Percentiles rank a stretch among this genome's conserved stretches.
These are phyloP conservation scores for Schwanniomyces etchellsii DNA, from an alignment of 1,139 yeast species.

Conservation along the genomic window DNA sequence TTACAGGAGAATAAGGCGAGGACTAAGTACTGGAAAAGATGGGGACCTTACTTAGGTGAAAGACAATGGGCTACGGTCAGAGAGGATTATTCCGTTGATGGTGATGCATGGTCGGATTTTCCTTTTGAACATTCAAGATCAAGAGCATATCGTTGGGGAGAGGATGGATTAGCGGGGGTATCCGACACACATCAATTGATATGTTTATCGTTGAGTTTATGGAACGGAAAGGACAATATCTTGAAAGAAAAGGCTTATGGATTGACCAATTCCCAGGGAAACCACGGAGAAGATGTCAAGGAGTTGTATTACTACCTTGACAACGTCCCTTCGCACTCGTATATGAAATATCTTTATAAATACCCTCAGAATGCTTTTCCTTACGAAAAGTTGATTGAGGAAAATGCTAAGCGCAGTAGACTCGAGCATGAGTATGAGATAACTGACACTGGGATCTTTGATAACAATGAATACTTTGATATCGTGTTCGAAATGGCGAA, in stretches of 20 bases:
- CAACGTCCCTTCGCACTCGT: conserved; percentile 90
- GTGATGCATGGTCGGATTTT: conserved; percentile 91
- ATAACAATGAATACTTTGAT: conserved; percentile 81
- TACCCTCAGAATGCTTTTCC: conserved; percentile 87
- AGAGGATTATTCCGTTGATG: conserved; percentile 82
- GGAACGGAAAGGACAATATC: conserved; percentile 88
- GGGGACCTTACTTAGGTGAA: conserved; percentile 93
- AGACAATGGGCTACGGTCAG: conserved; percentile 94
- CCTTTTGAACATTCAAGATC: conserved; percentile 85
- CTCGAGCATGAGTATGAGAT: conserved; percentile 66
- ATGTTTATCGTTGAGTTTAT: conserved; percentile 74
- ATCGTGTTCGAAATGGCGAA: conserved; percentile 91
- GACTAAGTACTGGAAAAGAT: conserved; percentile 69
- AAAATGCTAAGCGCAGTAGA: conserved; percentile 62
- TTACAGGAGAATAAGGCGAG: conserved; percentile 54
- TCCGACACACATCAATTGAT: conserved; percentile 79
- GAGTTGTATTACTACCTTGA: conserved; percentile 80
- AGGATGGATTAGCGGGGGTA: conserved; percentile 92
- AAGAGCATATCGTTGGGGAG: conserved; percentile 92
- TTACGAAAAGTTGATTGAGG: conserved; percentile 67
- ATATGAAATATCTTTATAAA: conserved; percentile 88
- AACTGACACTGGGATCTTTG: conserved; percentile 70
- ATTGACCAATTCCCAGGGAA: conserved; percentile 87
- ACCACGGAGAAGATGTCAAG: conserved; percentile 95
- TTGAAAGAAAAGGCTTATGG: conserved; percentile 88